Conservation (phyloP, 2,329 filamentous ascomycete species). For the Ascochyta fabae region DNA sequence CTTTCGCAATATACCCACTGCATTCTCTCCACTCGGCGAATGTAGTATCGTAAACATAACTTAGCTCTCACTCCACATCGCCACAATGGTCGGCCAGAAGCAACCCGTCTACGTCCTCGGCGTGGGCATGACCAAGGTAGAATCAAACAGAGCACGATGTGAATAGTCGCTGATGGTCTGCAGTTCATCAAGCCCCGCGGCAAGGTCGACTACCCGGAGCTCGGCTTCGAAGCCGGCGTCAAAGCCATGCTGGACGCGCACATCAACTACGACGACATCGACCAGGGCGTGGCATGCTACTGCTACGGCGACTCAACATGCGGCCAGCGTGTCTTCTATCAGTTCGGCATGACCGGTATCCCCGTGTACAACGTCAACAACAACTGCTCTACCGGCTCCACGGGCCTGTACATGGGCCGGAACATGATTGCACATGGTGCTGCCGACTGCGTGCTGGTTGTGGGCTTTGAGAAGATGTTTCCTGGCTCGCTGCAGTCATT, state of each 20-base stretch:
- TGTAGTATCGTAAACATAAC: background rate
- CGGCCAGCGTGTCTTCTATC: conserved; percentile 96
- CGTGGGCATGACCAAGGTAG: conserved; percentile 85
- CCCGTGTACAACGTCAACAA: conserved; percentile 99
- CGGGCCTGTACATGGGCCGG: conserved; percentile 83
- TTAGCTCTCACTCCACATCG: conserved; percentile 9
- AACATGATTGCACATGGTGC: conserved; percentile 80
- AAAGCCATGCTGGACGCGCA: conserved; percentile 84
- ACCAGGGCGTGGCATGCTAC: conserved; percentile 95
- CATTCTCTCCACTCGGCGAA: too few species aligned
- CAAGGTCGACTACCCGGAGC: conserved; percentile 92
- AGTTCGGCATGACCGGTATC: conserved; percentile 96
- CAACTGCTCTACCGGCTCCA: conserved; percentile 96
- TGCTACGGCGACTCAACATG: conserved; percentile 96
- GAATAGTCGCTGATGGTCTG: background rate
- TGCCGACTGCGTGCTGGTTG: conserved; percentile 86
- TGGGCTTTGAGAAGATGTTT: conserved; percentile 99
- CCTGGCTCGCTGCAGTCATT: conserved; percentile 82
- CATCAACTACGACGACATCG: conserved; percentile 95
- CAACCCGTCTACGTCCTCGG: conserved; percentile 83
- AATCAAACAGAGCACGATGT: too few species aligned
- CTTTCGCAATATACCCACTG: background rate
- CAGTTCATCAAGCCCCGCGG: conserved; percentile 95
- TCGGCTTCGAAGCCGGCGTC: conserved; percentile 89
- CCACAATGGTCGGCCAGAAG: conserved; percentile 59